Evolutionary conservation across 2,329 filamentous ascomycete species (phyloP), one percentile per base, ranked within the genome.

Genomic region (Graphilbum fragrans): DNA sequence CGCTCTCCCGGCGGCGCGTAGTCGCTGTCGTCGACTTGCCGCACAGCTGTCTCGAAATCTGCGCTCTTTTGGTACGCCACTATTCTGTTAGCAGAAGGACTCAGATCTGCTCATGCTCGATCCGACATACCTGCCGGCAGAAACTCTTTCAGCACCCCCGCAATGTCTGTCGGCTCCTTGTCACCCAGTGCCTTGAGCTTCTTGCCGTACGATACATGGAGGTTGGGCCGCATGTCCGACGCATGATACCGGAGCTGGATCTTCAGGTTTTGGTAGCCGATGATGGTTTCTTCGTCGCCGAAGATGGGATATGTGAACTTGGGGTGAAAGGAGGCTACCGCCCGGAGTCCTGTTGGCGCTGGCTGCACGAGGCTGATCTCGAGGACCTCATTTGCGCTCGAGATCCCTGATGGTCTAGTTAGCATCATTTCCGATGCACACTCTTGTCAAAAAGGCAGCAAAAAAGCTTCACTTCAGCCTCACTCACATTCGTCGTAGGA

Each of bases 271-370:
- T 86, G 80, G 67, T 95, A 94, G 31, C 90, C 90, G 52, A 94
- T 88, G 49, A 96, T 90, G 23, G 72, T 74, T 60, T 98, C 87
- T 9, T 92, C 81, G n/a, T 96, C 82, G 53, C 86, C 86, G 52
- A 96, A 95, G 48, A 98, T 82, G 2, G 86, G 69, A 60, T 96
- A 94, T 17, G 90, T 95, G 58, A 88, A 93, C 55, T 76, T 74
- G 0, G 92, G 93, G 46, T 85, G 72, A 60, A 98, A 96, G 22
- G 74, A 72, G 21, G 74, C 70, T 50, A 81, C 63, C 25, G 70
- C 73, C 52, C 73, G 75, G 38, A 72, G 55, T 48, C 67, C 66
- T 8, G 61, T 60, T 17, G 65, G 58, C 6, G 65, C 60, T 11
- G 72, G 66, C 33, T 65, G 63, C 17, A 75, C 62, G 29, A 84